Percentiles rank a stretch among this genome's conserved stretches.
These are phyloP conservation scores for Leersia perrieri DNA, from an alignment of 176 grass and related monocot species.

Conservation along the genomic window DNA sequence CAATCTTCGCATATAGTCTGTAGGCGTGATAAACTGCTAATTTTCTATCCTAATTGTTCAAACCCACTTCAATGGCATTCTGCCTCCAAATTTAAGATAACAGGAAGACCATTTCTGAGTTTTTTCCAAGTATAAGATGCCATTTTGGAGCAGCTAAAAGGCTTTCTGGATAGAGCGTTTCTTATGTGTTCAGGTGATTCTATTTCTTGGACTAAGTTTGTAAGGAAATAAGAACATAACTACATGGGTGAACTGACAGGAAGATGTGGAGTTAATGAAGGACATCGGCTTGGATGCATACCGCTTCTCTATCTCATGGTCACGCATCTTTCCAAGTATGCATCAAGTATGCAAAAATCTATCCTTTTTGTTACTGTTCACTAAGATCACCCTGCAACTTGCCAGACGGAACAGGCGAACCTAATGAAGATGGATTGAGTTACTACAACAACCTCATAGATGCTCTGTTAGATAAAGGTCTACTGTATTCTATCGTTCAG, in stretches of 20 bases:
- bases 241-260: conserved; percentile 40
- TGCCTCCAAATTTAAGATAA: conserved; percentile 1
- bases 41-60: background rate
- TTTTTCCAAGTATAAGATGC: background rate
- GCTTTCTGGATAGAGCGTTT: conserved; percentile 16
- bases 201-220: background rate
- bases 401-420: conserved; percentile 83
- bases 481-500: background rate
- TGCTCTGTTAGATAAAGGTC: conserved; percentile 68
- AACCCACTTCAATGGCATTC: background rate
- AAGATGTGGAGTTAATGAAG: conserved; percentile 86
- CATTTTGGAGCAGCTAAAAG: background rate
- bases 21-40: background rate
- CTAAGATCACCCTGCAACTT: conserved; percentile 16
- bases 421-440: conserved; percentile 81
- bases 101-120: background rate
- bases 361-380: background rate
- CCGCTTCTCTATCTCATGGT: conserved; percentile 96
- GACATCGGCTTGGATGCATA: conserved; percentile 86
- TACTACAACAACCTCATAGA: conserved; percentile 88
- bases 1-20: background rate
- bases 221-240: background rate
- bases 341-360: conserved; percentile 12
- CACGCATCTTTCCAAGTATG: conserved; percentile 96
- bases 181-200: background rate